Evolutionary conservation across 495 filamentous ascomycete species (phyloP).

Genomic region (Friedmanniomyces endolithicus): DNA sequence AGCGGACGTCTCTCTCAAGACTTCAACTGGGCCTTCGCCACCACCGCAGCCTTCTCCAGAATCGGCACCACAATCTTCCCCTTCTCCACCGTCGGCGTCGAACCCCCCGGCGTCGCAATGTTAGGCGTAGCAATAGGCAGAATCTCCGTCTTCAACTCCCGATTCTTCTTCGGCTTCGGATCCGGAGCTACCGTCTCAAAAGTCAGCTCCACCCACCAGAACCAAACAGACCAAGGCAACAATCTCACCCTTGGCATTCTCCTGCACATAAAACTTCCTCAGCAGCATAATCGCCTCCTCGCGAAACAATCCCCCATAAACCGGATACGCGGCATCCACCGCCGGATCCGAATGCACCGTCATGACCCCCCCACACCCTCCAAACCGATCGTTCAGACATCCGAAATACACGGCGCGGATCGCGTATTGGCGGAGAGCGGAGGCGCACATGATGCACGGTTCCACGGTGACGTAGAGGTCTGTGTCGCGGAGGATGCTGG

Average conservation of each 20-base stretch:
- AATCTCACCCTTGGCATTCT: conserved; percentile 74
- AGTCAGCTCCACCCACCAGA: not conserved
- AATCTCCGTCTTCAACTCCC: conserved; percentile 42
- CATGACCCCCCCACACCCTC: conserved; percentile 85
- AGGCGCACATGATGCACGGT: conserved; percentile 96
- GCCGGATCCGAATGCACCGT: conserved; percentile 59
- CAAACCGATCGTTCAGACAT: conserved; percentile 91
- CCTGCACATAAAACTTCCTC: conserved; percentile 89
- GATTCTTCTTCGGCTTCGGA: conserved; percentile 43
- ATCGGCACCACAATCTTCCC: not conserved
- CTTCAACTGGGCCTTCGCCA: not conserved
- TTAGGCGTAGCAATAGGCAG: conserved; percentile 23
- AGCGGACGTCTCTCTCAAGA: no score
- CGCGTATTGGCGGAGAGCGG: conserved; percentile 70
- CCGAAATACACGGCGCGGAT: conserved; percentile 84
- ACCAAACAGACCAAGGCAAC: not conserved
- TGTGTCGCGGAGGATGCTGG: conserved; percentile 51
- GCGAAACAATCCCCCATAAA: conserved; percentile 67
- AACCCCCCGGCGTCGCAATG: not conserved
- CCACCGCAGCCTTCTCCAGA: not conserved
- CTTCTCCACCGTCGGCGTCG: conserved; percentile 2
- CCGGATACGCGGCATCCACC: conserved; percentile 62
- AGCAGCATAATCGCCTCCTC: conserved; percentile 85
- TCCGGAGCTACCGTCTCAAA: conserved; percentile 40
- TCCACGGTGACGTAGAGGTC: conserved; percentile 94